Conservation (phyloP, 2,329 filamentous ascomycete genomes). For the Aspergillus udagawae region DNA sequence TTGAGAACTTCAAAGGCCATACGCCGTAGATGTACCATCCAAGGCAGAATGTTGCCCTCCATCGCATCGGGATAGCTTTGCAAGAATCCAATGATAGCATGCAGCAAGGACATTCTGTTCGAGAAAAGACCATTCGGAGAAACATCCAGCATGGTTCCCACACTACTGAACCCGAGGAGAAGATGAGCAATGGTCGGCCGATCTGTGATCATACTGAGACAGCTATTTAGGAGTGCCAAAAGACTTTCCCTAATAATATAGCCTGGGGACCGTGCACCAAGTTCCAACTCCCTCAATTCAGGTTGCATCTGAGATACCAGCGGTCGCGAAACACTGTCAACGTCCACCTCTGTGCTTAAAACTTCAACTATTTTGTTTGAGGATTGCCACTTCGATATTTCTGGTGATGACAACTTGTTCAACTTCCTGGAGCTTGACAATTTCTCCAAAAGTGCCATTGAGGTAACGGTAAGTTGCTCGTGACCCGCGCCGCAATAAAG, state of each 20-base stretch:
- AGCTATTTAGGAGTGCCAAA: constrained; percentile 79
- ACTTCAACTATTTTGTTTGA: constrained; percentile 83
- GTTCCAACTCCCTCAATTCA: constrained; percentile 67
- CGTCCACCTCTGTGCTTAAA: constrained; percentile 75
- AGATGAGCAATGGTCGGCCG: constrained; percentile 86
- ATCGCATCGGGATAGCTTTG: constrained; percentile 64
- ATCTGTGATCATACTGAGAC: constrained; percentile 68
- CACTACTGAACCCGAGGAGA: constrained; percentile 80
- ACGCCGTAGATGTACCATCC: constrained; percentile 66
- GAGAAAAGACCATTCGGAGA: constrained; percentile 68
- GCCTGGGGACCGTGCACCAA: constrained; percentile 63
- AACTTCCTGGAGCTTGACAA: constrained; percentile 80
- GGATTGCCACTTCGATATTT: constrained; percentile 58
- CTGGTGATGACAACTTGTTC: constrained; percentile 63
- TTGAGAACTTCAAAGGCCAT: constrained; percentile 70
- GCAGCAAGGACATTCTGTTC: constrained; percentile 71
- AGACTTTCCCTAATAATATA: constrained; percentile 82
- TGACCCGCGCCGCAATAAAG: constrained; percentile 84
- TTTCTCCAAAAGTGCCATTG: constrained; percentile 77
- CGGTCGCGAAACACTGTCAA: constrained; percentile 72
- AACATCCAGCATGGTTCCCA: constrained; percentile 65
- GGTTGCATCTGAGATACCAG: constrained; percentile 65
- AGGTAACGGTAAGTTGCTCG: constrained; percentile 72
- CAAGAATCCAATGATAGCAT: constrained; percentile 70
- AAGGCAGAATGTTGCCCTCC: constrained; percentile 58